Base-by-base conservation (phyloP, 257 asterid genomes). In the Eustoma russellianum region DNA sequence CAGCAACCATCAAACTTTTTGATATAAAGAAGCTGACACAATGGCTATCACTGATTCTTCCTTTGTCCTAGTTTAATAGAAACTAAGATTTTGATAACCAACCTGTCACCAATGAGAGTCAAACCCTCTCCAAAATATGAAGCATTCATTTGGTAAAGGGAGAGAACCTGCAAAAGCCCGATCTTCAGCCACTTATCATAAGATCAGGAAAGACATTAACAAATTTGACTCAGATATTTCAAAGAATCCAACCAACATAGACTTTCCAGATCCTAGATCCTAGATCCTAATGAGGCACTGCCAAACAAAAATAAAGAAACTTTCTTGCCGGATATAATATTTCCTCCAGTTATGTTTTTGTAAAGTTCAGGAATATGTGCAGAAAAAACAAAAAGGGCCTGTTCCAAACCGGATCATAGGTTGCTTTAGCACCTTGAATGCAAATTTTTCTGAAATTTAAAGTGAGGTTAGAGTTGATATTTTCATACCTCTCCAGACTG, bases 81-180 rank as follows among this genome's bases (percentile, higher is more conserved):
- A 45, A n/a, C 16, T 13, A 18, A 24, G 50, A 11, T 35, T 51
- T 13, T 46, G 28, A 8, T 46, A 64, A 59, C 85, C 53, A 66
- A 88, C 98, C 94, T 85, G 66, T 85, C 84, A 47, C 80, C 87
- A 61, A 82, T 65, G 75, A 92, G 94, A 59, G 98, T 78, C 78
- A 88, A 71, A 56, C 98, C 98, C 79, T 92, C 98, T 64, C 98
- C 98, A 53, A 92, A 92, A 64, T 77, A 63, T 57, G 82, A 64
- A 13, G 17, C 2, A 5, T 70, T 63, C 97, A 92, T 67, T 52
- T 62, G 61, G 41, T 80, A 79, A 66, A 81, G 55, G 59, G 62
- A 79, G 71, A 77, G 75, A 56, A 92, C 86, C 97, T 92, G 85
- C 53, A 59, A 66, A 49, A 28, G 13, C 44, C 57, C 66, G 48